Percentiles rank a stretch among this genome's conserved stretches.
Evolutionary conservation across 495 filamentous ascomycete species (phyloP).

Genomic region (Penicillium lividum): DNA sequence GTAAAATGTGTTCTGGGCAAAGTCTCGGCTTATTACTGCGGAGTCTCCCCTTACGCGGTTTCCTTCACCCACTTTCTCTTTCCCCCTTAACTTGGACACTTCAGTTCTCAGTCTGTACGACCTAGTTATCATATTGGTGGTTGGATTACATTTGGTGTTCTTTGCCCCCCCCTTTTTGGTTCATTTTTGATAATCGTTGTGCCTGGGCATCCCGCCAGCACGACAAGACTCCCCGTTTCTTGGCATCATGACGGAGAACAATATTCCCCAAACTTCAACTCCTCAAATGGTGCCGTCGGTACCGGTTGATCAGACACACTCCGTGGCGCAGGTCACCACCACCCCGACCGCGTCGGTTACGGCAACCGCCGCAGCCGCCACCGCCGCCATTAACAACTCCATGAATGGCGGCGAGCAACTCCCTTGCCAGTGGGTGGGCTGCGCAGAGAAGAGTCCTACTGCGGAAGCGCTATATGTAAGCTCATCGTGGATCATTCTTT

Average conservation of each 20-base stretch:
- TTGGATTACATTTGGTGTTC: slow-evolving; percentile 6
- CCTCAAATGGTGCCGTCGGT: slow-evolving; percentile 31
- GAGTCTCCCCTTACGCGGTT: slow-evolving; percentile 18
- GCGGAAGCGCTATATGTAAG: slow-evolving; percentile 91
- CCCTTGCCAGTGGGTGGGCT: slow-evolving; percentile 83
- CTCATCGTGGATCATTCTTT: slow-evolving; percentile 17
- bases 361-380: slow-evolving; percentile 43
- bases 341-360: slow-evolving; percentile 34
- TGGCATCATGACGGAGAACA: slow-evolving; percentile 33
- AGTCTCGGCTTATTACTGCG: slow-evolving; percentile 37
- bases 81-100: background rate
- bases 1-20: slow-evolving; percentile 40
- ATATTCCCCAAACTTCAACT: slow-evolving; percentile 20
- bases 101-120: background rate
- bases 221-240: slow-evolving; percentile 28
- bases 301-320: slow-evolving; percentile 27
- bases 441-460: slow-evolving; percentile 74
- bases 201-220: slow-evolving; percentile 30
- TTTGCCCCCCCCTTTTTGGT: slow-evolving; percentile 7
- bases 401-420: slow-evolving; percentile 59
- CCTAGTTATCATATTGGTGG: slow-evolving; percentile 1
- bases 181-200: slow-evolving; percentile 11
- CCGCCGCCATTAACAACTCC: slow-evolving; percentile 44
- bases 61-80: slow-evolving; percentile 8
- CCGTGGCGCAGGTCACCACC: slow-evolving; percentile 20